Percentiles rank a stretch among this genome's conserved stretches.
Conservation (phyloP, 176 grass and related monocot genomes). For the Poa pratensis region DNA sequence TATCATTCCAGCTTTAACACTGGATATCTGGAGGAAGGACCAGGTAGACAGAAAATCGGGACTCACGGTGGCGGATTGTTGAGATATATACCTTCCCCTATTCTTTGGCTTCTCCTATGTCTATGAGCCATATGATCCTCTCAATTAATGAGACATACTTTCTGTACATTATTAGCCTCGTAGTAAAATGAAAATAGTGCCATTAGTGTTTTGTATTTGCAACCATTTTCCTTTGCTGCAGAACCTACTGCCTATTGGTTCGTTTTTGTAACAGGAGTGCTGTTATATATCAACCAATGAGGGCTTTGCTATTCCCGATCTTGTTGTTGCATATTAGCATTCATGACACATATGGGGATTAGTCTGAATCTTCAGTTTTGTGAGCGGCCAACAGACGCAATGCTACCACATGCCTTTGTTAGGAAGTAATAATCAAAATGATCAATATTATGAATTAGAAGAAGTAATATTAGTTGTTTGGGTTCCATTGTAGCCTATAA, state of each 20-base stretch:
- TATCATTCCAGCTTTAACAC: neutral
- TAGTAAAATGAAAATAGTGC: constrained; percentile 1
- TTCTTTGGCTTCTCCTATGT: neutral
- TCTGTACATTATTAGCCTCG: neutral
- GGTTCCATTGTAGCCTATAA: neutral
- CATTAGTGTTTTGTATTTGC: neutral
- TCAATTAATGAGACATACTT: neutral
- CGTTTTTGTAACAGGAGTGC: neutral
- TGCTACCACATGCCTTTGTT: neutral
- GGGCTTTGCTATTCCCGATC: neutral
- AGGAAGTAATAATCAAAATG: neutral
- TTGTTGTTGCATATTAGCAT: neutral
- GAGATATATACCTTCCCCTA: constrained; percentile 11
- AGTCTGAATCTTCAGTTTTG: neutral
- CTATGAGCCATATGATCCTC: neutral
- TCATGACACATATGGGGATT: neutral
- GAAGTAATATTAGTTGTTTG: neutral
- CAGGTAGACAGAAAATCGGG: neutral
- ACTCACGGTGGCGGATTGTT: neutral
- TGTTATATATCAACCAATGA: neutral
- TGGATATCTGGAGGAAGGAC: neutral
- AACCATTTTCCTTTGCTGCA: too few species aligned
- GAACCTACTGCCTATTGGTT: neutral
- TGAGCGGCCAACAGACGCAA: neutral
- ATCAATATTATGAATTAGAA: neutral